phyloP scores from a whole-genome alignment of 345 rosid genomes.

The Rubroshorea leprosula region DNA sequence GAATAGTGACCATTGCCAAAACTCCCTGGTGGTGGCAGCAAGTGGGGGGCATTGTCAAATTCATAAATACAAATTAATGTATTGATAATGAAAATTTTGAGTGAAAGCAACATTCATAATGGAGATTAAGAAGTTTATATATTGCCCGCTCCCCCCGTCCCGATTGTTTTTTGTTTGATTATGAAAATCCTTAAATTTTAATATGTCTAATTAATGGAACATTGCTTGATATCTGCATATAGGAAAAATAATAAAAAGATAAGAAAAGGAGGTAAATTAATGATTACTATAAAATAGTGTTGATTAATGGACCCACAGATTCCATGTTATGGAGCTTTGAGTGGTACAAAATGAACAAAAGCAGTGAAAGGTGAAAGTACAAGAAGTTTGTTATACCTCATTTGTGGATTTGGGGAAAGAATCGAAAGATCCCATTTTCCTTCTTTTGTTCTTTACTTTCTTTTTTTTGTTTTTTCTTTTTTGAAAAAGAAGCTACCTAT shows the following conservation, averaged over 20 bases:
- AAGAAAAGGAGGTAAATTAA: too few relatives aligned
- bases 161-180: neutral
- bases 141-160: too few relatives aligned
- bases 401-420: constrained; percentile 7
- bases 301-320: constrained; percentile 9
- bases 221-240: constrained; percentile 18
- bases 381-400: neutral
- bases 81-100: too few relatives aligned
- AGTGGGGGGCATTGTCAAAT: too few relatives aligned
- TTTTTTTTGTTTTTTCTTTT: too few relatives aligned
- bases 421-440: constrained; percentile 10
- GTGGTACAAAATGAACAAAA: constrained; percentile 19
- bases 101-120: too few relatives aligned
- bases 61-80: too few relatives aligned
- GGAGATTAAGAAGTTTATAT: too few relatives aligned
- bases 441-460: neutral
- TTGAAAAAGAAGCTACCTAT: neutral
- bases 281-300: neutral
- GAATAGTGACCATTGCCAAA: too few relatives aligned
- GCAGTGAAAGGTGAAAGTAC: constrained; percentile 28
- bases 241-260: constrained; percentile 11
- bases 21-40: too few relatives aligned
- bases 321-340: constrained; percentile 10
- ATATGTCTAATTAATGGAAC: too few relatives aligned
- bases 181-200: neutral